Evolutionary conservation across 495 filamentous ascomycete species (phyloP), one percentile per base, ranked within the genome.

Genomic region (Chaetomium tenue): DNA sequence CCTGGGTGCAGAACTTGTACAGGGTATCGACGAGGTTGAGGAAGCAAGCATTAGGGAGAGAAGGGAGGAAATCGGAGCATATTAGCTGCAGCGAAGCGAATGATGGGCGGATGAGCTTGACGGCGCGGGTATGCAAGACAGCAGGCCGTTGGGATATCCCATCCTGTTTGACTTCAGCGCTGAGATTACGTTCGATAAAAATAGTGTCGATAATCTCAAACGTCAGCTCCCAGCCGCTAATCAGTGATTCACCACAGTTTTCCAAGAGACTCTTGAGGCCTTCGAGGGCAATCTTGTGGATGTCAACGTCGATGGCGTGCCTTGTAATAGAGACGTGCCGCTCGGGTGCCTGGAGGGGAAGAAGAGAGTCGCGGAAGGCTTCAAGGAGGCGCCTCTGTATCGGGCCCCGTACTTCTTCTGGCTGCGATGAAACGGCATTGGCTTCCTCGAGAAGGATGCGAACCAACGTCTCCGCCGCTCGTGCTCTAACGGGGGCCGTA

Each of bases 81-180:
- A 98, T 89, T 7, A 98, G 85, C 70, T 98, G 92, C 18, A 96
- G 71, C 30, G 92, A 94, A 59, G 85, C 87, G 70, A 98, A 98
- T 0, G 92, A 89, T 20, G 91, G 87, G 48, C 90, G 85, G 53
- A 95, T 88, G 9, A 98, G 82, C 55, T 86, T 87, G 62, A 85
- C 79, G 7, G 92, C 92, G 37, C 84, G 83, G 26, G 87, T 85
- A n/a, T 69, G 76, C 7, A 81, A 70, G 8, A 66, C 58, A 6
- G 64, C 56, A 7, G 64, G 26, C 8, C 69, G 69, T 64, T 69
- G 68, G 20, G 64, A 51, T 39, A 60, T 25, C 16, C 63, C 25
- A 18, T 70, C 67, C 16, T 70, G 65, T 30, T 69, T 59, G 22
- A 8, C 61, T 46, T 72, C 77, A 33, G 69, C 30, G 51, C 53